Evolutionary conservation across 2,329 filamentous ascomycete genomes (phyloP).

Genomic region (Tolypocladium tropicale): DNA sequence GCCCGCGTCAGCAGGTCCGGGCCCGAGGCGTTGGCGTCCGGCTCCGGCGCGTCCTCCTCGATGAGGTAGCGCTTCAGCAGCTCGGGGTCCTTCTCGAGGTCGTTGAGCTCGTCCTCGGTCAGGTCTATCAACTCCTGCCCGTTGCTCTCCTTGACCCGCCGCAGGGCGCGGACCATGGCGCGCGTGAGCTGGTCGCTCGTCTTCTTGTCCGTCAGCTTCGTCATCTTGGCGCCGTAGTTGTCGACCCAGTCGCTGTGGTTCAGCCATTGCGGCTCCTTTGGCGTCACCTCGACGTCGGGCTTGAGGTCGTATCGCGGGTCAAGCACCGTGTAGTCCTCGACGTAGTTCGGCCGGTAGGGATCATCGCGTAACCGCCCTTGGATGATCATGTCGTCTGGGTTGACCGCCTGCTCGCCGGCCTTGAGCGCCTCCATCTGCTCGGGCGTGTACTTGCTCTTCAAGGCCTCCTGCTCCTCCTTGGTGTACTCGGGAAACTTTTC

Average conservation of each 20-base stretch:
- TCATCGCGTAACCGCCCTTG: constrained; percentile 66
- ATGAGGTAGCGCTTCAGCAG: constrained; percentile 26
- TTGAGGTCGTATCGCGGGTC: constrained; percentile 70
- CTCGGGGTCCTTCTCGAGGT: constrained; percentile 28
- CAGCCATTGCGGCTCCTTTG: constrained; percentile 48
- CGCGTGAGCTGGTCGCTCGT: constrained; percentile 30
- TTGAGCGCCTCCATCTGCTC: constrained; percentile 74
- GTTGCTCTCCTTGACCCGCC: constrained; percentile 28
- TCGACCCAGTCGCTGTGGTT: constrained; percentile 46
- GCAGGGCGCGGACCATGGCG: constrained; percentile 31
- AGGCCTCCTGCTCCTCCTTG: constrained; percentile 48
- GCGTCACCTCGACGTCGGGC: constrained; percentile 36
- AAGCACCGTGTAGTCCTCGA: constrained; percentile 73
- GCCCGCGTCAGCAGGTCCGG: constrained; percentile 20
- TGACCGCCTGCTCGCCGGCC: constrained; percentile 68
- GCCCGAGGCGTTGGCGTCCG: constrained; percentile 13
- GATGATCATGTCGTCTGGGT: constrained; percentile 60
- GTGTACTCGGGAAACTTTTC: constrained; percentile 54
- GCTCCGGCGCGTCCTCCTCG: constrained; percentile 16
- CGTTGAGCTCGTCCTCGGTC: constrained; percentile 35
- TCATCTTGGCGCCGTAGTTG: constrained; percentile 43
- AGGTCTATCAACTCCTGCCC: constrained; percentile 36
- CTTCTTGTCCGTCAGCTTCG: constrained; percentile 29
- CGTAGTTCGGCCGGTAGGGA: constrained; percentile 60
- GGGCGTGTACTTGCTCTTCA: constrained; percentile 62